Evolutionary conservation across 371 early-diverging fungal species (phyloP), one percentile per base, ranked within the genome.

Genomic region (Rhizopus microsporus): DNA sequence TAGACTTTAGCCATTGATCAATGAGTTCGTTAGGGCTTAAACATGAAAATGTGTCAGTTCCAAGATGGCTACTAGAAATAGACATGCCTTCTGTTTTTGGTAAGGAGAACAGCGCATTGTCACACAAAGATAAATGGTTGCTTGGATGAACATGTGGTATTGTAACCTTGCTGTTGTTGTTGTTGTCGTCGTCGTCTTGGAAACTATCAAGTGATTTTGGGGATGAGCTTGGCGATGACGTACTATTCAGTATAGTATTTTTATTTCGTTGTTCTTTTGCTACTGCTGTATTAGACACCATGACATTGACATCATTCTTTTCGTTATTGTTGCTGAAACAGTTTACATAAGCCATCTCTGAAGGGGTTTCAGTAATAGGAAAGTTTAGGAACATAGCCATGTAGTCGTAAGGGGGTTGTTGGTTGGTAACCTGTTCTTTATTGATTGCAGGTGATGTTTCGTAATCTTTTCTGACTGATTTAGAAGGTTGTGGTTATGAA

Each of bases 51-150:
- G 23, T 2, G 23, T 23, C 23, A 23, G 23, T 23, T 23, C 23
- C 23, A 23, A 23, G 23, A 23, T 23, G 23, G 2, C 23, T 23
- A 23, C 23, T 23, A 23, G 23, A 23, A 23, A 23, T 23, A 23
- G 23, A 23, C 23, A 23, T 46, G 46, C 29, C 29, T 46, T 46
- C 46, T 23, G 29, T 23, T 46, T 46, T 46, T 29, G 46, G 46
- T 8, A 23, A 23, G 15, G 46, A 17, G 29, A 46, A 46, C 16
- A 46, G 15, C 17, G 46, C 46, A 46, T 46, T 46, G 46, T 46
- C 46, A 29, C 29, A 46, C 46, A 46, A 29, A 29, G 46, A 29
- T 29, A 46, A 29, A 23, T 29, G 12, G 29, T 23, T 29, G 46
- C 29, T 46, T 29, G 46, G 29, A 23, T 23, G 17, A 29, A 46